Percentiles rank a stretch among this genome's conserved stretches.
Evolutionary conservation across 1,139 yeast species (phyloP).

Genomic region (Hansenula anomala): DNA sequence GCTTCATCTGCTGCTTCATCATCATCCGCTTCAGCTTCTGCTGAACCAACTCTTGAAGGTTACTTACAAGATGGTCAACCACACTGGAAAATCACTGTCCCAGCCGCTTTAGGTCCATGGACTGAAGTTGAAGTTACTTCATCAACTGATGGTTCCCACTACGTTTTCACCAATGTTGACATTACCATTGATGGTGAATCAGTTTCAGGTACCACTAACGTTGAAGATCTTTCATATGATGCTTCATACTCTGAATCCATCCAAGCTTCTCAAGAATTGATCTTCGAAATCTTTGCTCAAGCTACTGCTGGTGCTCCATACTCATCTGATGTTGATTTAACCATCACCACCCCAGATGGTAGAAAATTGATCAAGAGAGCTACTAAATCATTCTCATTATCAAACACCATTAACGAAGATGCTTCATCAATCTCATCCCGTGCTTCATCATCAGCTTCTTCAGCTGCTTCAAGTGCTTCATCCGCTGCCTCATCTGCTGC

Average conservation of each 20-base stretch:
- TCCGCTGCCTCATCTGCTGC: conserved; percentile 2
- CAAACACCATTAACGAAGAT: conserved; percentile 9
- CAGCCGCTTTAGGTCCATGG: conserved; percentile 20
- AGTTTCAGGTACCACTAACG: conserved; percentile 2
- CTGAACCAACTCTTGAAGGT: conserved; percentile 19
- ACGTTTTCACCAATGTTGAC: conserved; percentile 15
- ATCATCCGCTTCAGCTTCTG: conserved; percentile 3
- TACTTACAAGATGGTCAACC: conserved; percentile 18
- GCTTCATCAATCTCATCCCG: conserved; percentile 3
- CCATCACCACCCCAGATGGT: conserved; percentile 18
- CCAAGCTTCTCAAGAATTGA: conserved; percentile 2
- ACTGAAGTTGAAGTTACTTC: conserved; percentile 13
- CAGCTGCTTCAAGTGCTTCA: conserved; percentile 5
- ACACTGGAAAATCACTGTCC: conserved; percentile 18
- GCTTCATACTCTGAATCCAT: conserved; percentile 6
- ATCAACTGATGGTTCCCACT: conserved; percentile 14
- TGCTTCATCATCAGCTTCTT: conserved; percentile 3
- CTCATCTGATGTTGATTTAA: conserved; percentile 9
- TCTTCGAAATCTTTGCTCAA: conserved; percentile 7
- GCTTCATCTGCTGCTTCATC: too few relatives aligned
- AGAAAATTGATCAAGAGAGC: conserved; percentile 18
- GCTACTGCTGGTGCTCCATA: conserved; percentile 19
- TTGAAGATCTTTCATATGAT: conserved; percentile 1
- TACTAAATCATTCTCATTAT: conserved; percentile 6
- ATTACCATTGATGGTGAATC: conserved; percentile 15